Evolutionary conservation across 306 rosid species (phyloP).

Genomic region (Vigna hirtella): DNA sequence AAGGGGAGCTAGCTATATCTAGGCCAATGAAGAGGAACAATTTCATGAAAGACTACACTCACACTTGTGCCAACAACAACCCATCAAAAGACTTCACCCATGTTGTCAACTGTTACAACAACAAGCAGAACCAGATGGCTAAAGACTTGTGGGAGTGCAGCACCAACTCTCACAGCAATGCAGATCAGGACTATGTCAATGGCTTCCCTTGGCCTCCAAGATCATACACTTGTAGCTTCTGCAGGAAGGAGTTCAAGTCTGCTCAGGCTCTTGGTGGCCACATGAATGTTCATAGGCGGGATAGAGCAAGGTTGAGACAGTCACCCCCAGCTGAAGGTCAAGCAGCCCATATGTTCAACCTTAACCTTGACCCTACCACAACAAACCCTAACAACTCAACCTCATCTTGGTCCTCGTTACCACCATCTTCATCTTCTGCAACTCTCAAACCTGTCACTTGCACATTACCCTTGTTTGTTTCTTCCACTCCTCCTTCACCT

Average conservation of each 20-base stretch:
- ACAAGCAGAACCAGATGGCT: conserved; percentile 30
- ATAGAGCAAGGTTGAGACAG: conserved; percentile 84
- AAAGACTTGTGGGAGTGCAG: conserved; percentile 39
- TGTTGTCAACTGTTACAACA: conserved; percentile 16
- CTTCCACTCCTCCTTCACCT: conserved; percentile 37
- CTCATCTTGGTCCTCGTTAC: conserved; percentile 46
- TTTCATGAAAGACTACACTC: conserved; percentile 47
- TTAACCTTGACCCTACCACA: conserved; percentile 46
- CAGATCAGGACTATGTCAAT: conserved; percentile 50
- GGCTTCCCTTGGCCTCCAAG: conserved; percentile 95
- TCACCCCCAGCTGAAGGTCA: conserved; percentile 57
- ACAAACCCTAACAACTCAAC: conserved; percentile 52
- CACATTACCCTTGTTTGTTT: conserved; percentile 57
- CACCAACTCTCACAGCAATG: conserved; percentile 10
- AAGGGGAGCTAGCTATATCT: not conserved
- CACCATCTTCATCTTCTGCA: conserved; percentile 34
- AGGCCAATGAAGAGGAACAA: conserved; percentile 54
- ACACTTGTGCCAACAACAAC: conserved; percentile 1
- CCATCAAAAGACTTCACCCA: conserved; percentile 40
- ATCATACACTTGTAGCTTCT: conserved; percentile 83
- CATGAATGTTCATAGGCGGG: conserved; percentile 95
- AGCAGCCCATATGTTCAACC: conserved; percentile 48
- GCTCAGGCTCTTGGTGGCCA: conserved; percentile 99
- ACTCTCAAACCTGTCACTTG: conserved; percentile 45
- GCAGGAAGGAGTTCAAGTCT: conserved; percentile 88